Evolutionary conservation across 2,329 filamentous ascomycete species (phyloP).

Genomic region (Fusarium lateritium): DNA sequence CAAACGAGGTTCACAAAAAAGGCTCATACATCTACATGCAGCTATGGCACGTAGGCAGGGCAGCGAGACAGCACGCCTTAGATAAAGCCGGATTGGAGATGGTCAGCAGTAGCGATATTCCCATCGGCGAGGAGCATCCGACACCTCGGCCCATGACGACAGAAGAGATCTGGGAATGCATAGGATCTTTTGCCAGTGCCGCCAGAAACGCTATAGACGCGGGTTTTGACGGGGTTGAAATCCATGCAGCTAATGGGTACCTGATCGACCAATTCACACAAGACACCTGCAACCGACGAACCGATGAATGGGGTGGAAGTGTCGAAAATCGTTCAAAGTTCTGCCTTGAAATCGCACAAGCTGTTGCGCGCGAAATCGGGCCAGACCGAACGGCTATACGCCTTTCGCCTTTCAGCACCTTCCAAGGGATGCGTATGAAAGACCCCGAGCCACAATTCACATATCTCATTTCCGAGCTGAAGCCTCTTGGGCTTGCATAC

Average conservation of each 20-base stretch:
- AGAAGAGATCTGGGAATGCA: conserved; percentile 6
- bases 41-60: conserved; percentile 29
- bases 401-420: conserved; percentile 71
- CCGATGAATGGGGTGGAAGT: conserved; percentile 68
- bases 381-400: conserved; percentile 68
- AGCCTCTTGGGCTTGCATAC: conserved; percentile 70
- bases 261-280: conserved; percentile 27
- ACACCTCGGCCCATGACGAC: conserved; percentile 14
- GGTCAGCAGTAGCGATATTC: conserved; percentile 27
- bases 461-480: conserved; percentile 67
- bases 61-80: conserved; percentile 9
- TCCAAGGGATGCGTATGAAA: conserved; percentile 75
- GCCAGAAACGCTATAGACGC: conserved; percentile 10
- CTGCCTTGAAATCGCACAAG: conserved; percentile 62
- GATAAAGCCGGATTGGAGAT: conserved; percentile 12
- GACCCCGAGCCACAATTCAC: conserved; percentile 72
- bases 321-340: conserved; percentile 64
- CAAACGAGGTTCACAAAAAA: conserved; percentile 13
- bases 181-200: conserved; percentile 17
- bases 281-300: conserved; percentile 60
- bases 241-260: conserved; percentile 31
- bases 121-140: not conserved
- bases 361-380: conserved; percentile 61
- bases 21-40: conserved; percentile 28
- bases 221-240: conserved; percentile 24